Evolutionary conservation across 257 asterid species (phyloP), one percentile per base, ranked within the genome.

Genomic region (Rehmannia glutinosa): DNA sequence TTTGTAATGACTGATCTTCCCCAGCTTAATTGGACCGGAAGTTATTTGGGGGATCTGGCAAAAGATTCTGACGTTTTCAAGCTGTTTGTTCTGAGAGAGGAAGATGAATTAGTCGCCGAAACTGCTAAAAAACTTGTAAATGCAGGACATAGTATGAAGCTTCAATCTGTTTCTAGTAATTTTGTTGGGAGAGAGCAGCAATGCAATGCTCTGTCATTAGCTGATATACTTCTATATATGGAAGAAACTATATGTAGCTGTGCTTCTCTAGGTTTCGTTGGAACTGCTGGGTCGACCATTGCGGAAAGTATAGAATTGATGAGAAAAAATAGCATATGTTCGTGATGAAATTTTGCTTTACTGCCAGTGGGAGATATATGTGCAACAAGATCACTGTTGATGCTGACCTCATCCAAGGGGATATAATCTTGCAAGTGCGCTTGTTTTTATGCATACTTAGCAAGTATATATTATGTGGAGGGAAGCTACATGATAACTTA

Each of bases 1-100:
- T 90, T 90, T 66, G 72, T 93, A 51, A 93, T 93, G 98, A 92
- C 98, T 66, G 99, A 93, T 78, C 96, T 93, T 66, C 94, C 92
- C 23, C 53, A 33, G 77, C 33, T 64, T 73, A 81, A 90, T 60
- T 88, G 97, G 95, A 86, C 88, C 0, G 95, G 89, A 33, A 86
- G 68, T 69, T 93, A 84, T 81, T 80, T 93, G 71, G 97, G 91
- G 33, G 82, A 81, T 66, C 66, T 90, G 52, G 72, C 74, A 7
- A 75, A 84, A 68, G 90, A 83, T 70, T 73, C 80, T 1, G 83
- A 77, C 70, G 64, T 75, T 33, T 79, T 71, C 58, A 90, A 80
- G 85, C 75, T 88, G 45, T 83, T 78, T 75, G 73, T 74, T 71
- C 68, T 93, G 56, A 68, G 64, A 63, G 94, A 78, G 67, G 85